Evolutionary conservation across 2,329 filamentous ascomycete species (phyloP), one percentile per base, ranked within the genome.

Genomic region (Cercospora beticola): DNA sequence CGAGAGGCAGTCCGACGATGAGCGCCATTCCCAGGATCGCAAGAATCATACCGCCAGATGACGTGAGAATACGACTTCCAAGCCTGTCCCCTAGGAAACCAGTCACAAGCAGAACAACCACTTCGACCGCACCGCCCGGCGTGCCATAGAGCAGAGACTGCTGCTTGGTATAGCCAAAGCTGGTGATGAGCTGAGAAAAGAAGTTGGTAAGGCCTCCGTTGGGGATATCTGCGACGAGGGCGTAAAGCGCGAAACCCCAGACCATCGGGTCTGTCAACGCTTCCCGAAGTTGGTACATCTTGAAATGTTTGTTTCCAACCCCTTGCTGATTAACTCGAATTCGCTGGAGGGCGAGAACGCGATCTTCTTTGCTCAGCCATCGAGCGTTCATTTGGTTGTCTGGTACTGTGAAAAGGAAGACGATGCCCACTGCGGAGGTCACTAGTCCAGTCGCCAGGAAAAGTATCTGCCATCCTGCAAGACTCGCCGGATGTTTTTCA

Each of bases 321-420:
- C 92, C 92, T 68, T 92, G 92, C 76, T 92, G 88, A 73, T 94
- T 94, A 23, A 88, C 84, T 0, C 91, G 84, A 5, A 94, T 87
- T 0, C 92, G 85, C 71, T 92, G 91, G 28, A 93, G 82, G 0
- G 89, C 90, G 52, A 92, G 83, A 0, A 88, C 77, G 12, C 88
- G 87, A 72, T 94, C 92, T 57, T 87, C 83, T 63, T 89, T 85
- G 7, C 82, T 90, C 28, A 95, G 74, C 84, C 86, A 89, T 2
- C 85, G 81, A 16, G 86, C 86, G 62, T 89, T 88, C 58, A 89
- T 77, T 71, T 88, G 87, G 70, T 83, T 88, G 73, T 89, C 87
- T 0, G 87, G 87, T n/a, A 85, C 78, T 5, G 79, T 73, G 72
- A 80, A 84, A 1, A 84, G 69, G 68, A 84, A 83, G 1, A 83